Conservation (phyloP, 2,329 filamentous ascomycete genomes). For the Magnaporthales sp. region DNA sequence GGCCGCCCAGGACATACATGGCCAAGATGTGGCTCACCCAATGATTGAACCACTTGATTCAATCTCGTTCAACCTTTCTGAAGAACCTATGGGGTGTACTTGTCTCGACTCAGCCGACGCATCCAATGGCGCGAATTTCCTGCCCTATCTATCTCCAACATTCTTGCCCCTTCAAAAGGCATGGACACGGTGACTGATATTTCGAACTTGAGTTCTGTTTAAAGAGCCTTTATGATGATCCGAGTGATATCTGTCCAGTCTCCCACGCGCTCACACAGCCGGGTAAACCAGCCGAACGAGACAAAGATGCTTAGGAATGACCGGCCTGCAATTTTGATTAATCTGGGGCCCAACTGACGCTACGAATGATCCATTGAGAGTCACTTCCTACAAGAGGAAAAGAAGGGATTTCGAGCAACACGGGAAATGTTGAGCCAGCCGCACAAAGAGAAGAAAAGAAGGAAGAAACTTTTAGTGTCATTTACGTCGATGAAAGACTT, state of each 20-base stretch:
- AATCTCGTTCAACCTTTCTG: neutral
- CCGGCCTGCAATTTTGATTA: constrained; percentile 67
- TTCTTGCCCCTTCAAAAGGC: neutral
- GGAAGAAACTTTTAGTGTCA: constrained; percentile 10
- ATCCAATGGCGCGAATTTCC: neutral
- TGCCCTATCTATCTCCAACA: no score
- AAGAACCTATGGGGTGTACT: neutral
- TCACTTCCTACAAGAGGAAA: constrained; percentile 28
- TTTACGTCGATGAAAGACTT: neutral
- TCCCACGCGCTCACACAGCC: constrained; percentile 23
- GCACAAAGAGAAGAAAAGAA: constrained; percentile 52
- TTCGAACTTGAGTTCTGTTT: neutral
- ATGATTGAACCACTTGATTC: neutral
- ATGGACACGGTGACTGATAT: constrained; percentile 5
- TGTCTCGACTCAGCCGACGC: neutral
- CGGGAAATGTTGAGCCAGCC: constrained; percentile 66
- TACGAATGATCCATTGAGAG: constrained; percentile 44
- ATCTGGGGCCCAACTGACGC: constrained; percentile 78
- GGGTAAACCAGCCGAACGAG: constrained; percentile 18
- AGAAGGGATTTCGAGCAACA: constrained; percentile 64
- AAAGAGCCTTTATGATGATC: neutral
- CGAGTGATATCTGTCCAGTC: constrained; percentile 31
- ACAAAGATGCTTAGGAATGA: constrained; percentile 25
- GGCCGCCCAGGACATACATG: neutral
- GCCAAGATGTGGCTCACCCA: neutral